Percentiles rank a stretch among this genome's conserved stretches.
These are phyloP conservation scores for Parachlorella kessleri DNA, from an alignment of 139 green algal genomes.

Conservation along the genomic window DNA sequence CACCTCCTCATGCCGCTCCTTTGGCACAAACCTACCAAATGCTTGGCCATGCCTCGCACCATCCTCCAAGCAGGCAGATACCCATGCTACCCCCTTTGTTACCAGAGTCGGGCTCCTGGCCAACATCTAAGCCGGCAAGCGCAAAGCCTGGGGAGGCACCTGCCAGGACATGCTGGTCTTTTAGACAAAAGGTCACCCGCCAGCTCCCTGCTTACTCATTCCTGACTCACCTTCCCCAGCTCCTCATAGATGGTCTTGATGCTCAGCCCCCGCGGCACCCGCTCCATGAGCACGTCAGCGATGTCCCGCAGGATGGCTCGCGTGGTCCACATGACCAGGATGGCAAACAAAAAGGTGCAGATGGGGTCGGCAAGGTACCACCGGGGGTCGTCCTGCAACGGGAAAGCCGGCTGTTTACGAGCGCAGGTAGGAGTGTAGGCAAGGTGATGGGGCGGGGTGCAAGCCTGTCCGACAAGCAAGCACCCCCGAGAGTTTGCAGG, in stretches of 20 bases:
- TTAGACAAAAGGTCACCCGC: too few relatives aligned
- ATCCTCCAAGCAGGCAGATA: too few relatives aligned
- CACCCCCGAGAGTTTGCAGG: too few relatives aligned
- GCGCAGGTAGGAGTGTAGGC: not conserved
- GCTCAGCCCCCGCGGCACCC: conserved; percentile 69
- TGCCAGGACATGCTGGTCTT: too few relatives aligned
- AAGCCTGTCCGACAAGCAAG: not conserved
- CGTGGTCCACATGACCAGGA: conserved; percentile 89
- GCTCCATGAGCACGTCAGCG: conserved; percentile 92
- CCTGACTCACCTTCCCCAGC: conserved; percentile 21
- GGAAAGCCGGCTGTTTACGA: not conserved
- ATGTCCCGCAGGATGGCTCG: conserved; percentile 83
- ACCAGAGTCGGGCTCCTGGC: too few relatives aligned
- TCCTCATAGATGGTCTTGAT: conserved; percentile 29
- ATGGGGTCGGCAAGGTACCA: conserved; percentile 79
- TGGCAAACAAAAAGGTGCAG: conserved; percentile 94
- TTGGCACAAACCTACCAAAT: too few relatives aligned
- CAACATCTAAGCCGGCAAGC: too few relatives aligned
- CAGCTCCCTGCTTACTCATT: too few relatives aligned
- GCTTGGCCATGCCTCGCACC: too few relatives aligned
- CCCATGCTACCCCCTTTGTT: too few relatives aligned
- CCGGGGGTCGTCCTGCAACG: conserved; percentile 58
- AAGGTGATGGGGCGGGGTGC: not conserved
- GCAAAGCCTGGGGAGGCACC: too few relatives aligned
- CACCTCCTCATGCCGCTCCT: too few relatives aligned